Base-by-base conservation (phyloP, 2,329 filamentous ascomycete genomes). In the Phyllosticta capitalensis region DNA sequence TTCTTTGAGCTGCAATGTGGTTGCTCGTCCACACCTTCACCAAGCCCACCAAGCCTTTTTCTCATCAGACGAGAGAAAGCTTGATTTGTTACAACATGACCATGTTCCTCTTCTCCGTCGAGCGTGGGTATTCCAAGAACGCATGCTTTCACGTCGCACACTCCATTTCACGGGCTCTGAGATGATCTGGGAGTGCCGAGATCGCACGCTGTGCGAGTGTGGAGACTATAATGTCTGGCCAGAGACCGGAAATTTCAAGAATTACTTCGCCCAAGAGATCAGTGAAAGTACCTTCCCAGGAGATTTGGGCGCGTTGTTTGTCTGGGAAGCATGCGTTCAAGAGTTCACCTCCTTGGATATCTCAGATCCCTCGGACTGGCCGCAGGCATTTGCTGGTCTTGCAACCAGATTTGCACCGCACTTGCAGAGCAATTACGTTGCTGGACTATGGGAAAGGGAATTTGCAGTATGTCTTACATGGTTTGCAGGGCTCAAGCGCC, bases 51-150 rank as follows among this genome's bases (percentile, higher is more conserved):
- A 21, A 3, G 6, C 20, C 1, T 50, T 50, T 21, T 50, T 50
- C 33, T n/a, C n/a, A n/a, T 30, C 1, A 12, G 28, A 30, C 28
- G 28, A 30, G 28, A 9, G 9, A 9, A 12, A 30, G 7, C 12
- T 30, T 30, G 4, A 2, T 9, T 9, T 1, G 1, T 1, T 12
- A 30, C 28, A 30, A 9, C 9, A 6, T 1, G 17, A 51, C 2
- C n/a, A 9, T 2, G 9, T 51, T 20, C 52, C 52, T 24, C 52
- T 59, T 6, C 28, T 59, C 14, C 52, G 20, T 14, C 28, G 57
- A 12, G 57, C 26, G 17, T 59, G 51, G 52, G 51, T 59, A 10
- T 59, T 59, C 9, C 57, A 59, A 22, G 57, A 59, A 24, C 24
- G 57, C 2, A 30, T 59, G 45, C 30, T 59, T 17, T 24, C 26